A percentile compares a stretch with the other conserved stretches of the same genome.
phyloP scores from a whole-genome alignment of 768 basidiomycete genomes.

The Suillus alpinus region DNA sequence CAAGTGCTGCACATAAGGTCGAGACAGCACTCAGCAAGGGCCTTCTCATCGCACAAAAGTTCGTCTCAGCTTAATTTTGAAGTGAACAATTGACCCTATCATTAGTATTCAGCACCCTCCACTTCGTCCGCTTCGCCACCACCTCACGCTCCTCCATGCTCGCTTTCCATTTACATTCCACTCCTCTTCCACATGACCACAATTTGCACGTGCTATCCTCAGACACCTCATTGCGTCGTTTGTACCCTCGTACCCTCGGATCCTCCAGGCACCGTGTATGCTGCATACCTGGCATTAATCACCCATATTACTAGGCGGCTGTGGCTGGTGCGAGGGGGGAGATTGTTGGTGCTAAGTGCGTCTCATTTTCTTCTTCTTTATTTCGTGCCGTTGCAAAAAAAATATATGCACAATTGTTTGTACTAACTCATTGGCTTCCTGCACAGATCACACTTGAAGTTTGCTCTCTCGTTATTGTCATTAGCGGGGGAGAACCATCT shows the following conservation, averaged over 20 bases:
- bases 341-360: conserved; percentile 62
- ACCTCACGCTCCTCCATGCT: conserved; percentile 60
- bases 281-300: conserved; percentile 55
- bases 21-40: conserved; percentile 2
- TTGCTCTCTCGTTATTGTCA: conserved; percentile 56
- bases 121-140: conserved; percentile 56
- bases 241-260: conserved; percentile 36
- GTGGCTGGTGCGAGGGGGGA: conserved; percentile 36
- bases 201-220: conserved; percentile 52
- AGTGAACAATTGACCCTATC: conserved; percentile 6
- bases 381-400: conserved; percentile 8
- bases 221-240: conserved; percentile 1
- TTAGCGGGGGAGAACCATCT: conserved; percentile 67
- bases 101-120: conserved; percentile 52
- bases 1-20: background rate
- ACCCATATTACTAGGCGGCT: conserved; percentile 44
- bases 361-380: conserved; percentile 9
- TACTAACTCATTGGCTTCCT: conserved; percentile 17
- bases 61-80: background rate
- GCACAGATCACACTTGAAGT: conserved; percentile 44
- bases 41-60: conserved; percentile 28
- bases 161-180: conserved; percentile 35
- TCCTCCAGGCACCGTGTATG: conserved; percentile 52
- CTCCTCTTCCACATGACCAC: conserved; percentile 23
- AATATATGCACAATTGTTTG: conserved; percentile 9